Evolutionary conservation across 352 stramenopile genomes (phyloP).

Genomic region (Pythium rhizo-oryzae): DNA sequence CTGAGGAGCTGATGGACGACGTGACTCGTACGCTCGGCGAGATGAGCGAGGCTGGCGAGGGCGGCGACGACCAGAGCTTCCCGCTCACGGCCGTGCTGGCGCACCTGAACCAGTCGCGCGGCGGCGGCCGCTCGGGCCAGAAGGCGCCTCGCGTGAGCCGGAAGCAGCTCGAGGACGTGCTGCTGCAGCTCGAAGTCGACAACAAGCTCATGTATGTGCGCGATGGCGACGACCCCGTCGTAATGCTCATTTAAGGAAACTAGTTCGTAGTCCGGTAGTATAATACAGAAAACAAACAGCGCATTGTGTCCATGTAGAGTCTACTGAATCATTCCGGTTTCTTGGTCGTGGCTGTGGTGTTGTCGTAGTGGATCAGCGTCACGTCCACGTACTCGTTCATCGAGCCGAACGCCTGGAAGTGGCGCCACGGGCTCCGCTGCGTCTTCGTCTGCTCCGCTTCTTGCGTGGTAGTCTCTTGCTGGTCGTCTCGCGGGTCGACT

Average conservation of each 20-base stretch:
- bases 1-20: constrained; percentile 63
- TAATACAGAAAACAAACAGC: constrained; percentile 21
- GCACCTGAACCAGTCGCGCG: constrained; percentile 49
- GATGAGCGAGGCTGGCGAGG: constrained; percentile 51
- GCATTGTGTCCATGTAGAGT: not conserved
- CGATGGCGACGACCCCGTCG: constrained; percentile 74
- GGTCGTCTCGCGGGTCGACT: too few species aligned
- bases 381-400: constrained; percentile 78
- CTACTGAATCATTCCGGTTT: not conserved
- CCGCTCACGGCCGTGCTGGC: constrained; percentile 58
- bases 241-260: constrained; percentile 84
- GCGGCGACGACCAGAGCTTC: constrained; percentile 61
- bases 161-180: constrained; percentile 66
- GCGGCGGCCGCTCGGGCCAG: constrained; percentile 23
- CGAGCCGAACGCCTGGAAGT: constrained; percentile 63
- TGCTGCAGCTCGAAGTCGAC: constrained; percentile 79
- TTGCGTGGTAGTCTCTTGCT: too few species aligned
- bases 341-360: constrained; percentile 13
- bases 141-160: constrained; percentile 36
- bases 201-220: constrained; percentile 92
- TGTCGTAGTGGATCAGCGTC: constrained; percentile 71
- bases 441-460: too few species aligned
- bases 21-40: constrained; percentile 62
- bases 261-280: constrained; percentile 21
- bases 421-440: constrained; percentile 36